Evolutionary conservation across 139 green algal species (phyloP).

Genomic region (Zygnema cylindricum): DNA sequence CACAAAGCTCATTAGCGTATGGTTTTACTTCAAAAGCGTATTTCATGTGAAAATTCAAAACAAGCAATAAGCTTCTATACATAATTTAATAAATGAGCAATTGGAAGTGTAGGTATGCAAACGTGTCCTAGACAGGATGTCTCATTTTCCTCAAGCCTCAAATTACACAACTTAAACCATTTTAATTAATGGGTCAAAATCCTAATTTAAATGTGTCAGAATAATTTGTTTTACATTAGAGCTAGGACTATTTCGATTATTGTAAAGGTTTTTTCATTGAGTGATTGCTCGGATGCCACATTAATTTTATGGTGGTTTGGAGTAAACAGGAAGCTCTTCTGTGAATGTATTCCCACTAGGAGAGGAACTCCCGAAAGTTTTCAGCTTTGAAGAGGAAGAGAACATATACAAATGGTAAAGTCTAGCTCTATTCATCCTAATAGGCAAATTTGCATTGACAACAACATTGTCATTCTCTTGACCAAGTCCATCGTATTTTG

Average conservation of each 20-base stretch:
- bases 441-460: background rate
- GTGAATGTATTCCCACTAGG: background rate
- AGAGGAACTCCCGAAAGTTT: constrained; percentile 62
- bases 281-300: background rate
- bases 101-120: too few relatives aligned
- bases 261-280: background rate
- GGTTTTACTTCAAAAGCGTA: too few relatives aligned
- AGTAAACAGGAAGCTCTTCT: background rate
- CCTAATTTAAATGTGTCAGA: background rate
- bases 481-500: too few relatives aligned
- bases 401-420: constrained; percentile 56
- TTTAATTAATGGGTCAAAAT: background rate
- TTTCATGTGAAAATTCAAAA: too few relatives aligned
- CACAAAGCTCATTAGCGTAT: too few relatives aligned
- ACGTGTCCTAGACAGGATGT: too few relatives aligned
- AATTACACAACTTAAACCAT: background rate
- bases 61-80: too few relatives aligned
- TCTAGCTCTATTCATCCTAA: background rate
- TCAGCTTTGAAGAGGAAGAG: constrained; percentile 57
- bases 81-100: too few relatives aligned
- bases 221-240: background rate
- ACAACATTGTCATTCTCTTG: too few relatives aligned
- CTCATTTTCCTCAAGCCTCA: too few relatives aligned
- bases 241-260: background rate
- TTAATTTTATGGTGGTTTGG: background rate